A percentile compares a stretch with the other conserved stretches of the same genome.
Evolutionary conservation across 371 early-diverging fungal genomes (phyloP).

Genomic region (Chytridium lagenaria): DNA sequence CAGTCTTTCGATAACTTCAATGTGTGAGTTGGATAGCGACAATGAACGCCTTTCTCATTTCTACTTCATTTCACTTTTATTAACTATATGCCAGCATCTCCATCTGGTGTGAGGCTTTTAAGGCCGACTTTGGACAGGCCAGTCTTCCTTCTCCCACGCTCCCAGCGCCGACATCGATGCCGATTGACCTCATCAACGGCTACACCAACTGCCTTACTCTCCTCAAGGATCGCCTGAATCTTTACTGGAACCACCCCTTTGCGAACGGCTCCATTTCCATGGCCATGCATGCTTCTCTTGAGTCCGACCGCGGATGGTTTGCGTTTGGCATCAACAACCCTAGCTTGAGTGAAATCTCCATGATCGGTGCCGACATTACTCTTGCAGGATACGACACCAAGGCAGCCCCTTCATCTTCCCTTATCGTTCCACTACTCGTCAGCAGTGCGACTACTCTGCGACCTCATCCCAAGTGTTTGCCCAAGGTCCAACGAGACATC

Average conservation of each 20-base stretch:
- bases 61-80: neutral
- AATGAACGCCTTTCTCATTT: neutral
- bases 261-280: neutral
- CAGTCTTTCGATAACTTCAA: conserved; percentile 2
- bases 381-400: neutral
- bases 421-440: neutral
- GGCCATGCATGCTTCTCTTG: neutral
- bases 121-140: neutral
- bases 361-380: neutral
- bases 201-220: neutral
- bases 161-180: neutral
- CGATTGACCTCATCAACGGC: neutral
- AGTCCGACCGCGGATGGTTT: neutral
- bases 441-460: neutral
- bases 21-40: too few species aligned
- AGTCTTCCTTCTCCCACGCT: neutral
- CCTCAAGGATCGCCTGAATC: neutral
- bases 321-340: neutral
- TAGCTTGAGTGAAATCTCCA: neutral
- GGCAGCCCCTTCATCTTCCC: neutral
- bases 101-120: neutral
- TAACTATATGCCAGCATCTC: neutral
- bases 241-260: neutral
- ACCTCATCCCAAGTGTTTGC: neutral
- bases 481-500: neutral